Evolutionary conservation across 2,329 filamentous ascomycete species (phyloP), one percentile per base, ranked within the genome.

Genomic region (Penicillium sp.): DNA sequence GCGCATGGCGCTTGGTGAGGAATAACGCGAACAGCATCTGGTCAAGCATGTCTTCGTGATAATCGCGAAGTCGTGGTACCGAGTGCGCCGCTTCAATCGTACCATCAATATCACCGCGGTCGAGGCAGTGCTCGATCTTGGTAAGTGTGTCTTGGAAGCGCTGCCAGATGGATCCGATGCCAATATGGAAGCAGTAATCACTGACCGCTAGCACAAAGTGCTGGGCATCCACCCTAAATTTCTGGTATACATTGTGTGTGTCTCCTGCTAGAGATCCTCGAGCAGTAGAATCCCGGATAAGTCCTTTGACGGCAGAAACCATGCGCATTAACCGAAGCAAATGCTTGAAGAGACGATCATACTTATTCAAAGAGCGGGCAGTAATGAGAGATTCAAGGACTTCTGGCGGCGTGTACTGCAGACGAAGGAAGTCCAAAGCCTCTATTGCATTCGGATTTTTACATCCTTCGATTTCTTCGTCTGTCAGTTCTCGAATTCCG

Each of bases 371-470:
- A 1, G 88, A 83, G 0, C 81, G 73, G 0, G 86, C 80, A 0
- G 91, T 92, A 42, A 99, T 87, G 60, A 97, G 82, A 0, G 86
- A 80, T 41, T 87, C 81, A 0, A 97, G 79, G 1, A 90, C 85
- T 0, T 83, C 74, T 0, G 92, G 89, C 0, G 92, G 82, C 41
- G 88, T 89, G 75, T 97, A 97, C 45, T 92, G 89, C 8, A 99
- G 78, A 1, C 91, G 86, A 17, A 99, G 80, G 68, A 99, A 97
- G 74, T 97, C 94, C n/a, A 97, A 81, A 0, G 94, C 94, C 70
- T 93, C 87, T 19, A 97, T 82, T 0, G 88, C 89, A 69, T 90
- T 84, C 0, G 91, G 87, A 66, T 97, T 85, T 81, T 96, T 87
- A 73, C 92, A 93, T 61, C 83, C 86, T 52, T 91, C 85, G 48